Evolutionary conservation across 768 basidiomycete species (phyloP), one percentile per base, ranked within the genome.

Genomic region (Coprinopsis cinerea): DNA sequence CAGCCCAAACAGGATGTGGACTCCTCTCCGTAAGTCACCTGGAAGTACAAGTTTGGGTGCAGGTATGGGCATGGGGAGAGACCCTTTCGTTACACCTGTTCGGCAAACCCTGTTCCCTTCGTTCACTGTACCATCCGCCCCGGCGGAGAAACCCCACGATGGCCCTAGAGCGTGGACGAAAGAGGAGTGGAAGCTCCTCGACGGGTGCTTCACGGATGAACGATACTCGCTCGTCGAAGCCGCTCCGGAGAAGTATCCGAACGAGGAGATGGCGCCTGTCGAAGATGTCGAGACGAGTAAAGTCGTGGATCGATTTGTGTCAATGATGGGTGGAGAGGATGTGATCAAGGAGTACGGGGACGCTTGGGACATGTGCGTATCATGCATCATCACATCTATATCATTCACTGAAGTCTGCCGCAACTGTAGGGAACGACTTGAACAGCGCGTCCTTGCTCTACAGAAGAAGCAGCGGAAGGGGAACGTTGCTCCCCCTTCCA

Each of bases 101-200:
- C 45, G 57, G 9, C 51, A 58, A 13, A 20, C 23, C n/a, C 42
- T 48, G 35, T 46, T 41, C 22, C 40, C 26, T 20, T 26, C 28
- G 10, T 27, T 36, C 6, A 3, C 36, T 10, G 23, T 34, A 4
- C 30, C 23, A 7, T 10, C 17, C 11, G 23, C 42, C 9, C 44
- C 24, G 26, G 11, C 57, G 55, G 3, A 25, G n/a, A n/a, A n/a
- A n/a, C n/a, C n/a, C n/a, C n/a, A n/a, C n/a, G n/a, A n/a, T 15
- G 23, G 35, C 3, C 36, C 47, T 22, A 18, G 57, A 61, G 44
- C 64, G 34, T 93, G 90, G 90, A 71, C 74, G 2, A 85, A 83
- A 58, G 77, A 78, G 18, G 85, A 91, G 45, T 93, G 90, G 90
- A 90, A 85, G 62, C 60, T 72, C 42, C 70, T 93, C 43, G 90